These are phyloP conservation scores for Emmonsiellopsis sp. DNA, from an alignment of 2,329 filamentous ascomycete genomes.

Conservation along the genomic window DNA sequence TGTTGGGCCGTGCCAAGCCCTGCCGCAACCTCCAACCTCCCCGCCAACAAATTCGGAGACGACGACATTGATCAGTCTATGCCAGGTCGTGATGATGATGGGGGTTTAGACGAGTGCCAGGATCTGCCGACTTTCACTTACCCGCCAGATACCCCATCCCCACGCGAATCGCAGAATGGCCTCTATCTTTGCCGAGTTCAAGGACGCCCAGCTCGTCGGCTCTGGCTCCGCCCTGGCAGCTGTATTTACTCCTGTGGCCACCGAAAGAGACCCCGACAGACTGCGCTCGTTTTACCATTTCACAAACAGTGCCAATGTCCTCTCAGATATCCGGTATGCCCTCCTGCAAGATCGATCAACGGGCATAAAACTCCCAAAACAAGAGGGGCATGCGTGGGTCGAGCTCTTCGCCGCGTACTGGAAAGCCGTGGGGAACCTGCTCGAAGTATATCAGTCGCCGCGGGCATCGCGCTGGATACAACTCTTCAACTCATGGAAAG, in stretches of 20 bases:
- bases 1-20: slow-evolving; percentile 7
- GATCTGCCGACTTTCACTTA: background rate
- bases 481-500: slow-evolving; percentile 83
- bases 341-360: slow-evolving; percentile 55
- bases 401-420: slow-evolving; percentile 79
- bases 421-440: slow-evolving; percentile 67
- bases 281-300: slow-evolving; percentile 62
- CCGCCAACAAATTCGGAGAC: background rate
- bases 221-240: slow-evolving; percentile 66
- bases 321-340: slow-evolving; percentile 59
- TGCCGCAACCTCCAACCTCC: background rate
- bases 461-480: slow-evolving; percentile 58
- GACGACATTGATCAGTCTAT: background rate
- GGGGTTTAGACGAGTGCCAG: background rate
- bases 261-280: slow-evolving; percentile 52
- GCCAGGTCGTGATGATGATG: background rate
- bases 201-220: slow-evolving; percentile 51
- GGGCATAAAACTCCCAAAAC: slow-evolving; percentile 47
- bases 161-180: slow-evolving; percentile 49
- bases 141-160: background rate
- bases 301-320: slow-evolving; percentile 56
- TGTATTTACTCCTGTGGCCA: slow-evolving; percentile 62
- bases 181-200: slow-evolving; percentile 63
- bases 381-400: slow-evolving; percentile 71
- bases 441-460: slow-evolving; percentile 52